A percentile compares a stretch with the other conserved stretches of the same genome.
phyloP scores from a whole-genome alignment of 1,284 basidiomycete species.

The Porodaedalea pini region DNA sequence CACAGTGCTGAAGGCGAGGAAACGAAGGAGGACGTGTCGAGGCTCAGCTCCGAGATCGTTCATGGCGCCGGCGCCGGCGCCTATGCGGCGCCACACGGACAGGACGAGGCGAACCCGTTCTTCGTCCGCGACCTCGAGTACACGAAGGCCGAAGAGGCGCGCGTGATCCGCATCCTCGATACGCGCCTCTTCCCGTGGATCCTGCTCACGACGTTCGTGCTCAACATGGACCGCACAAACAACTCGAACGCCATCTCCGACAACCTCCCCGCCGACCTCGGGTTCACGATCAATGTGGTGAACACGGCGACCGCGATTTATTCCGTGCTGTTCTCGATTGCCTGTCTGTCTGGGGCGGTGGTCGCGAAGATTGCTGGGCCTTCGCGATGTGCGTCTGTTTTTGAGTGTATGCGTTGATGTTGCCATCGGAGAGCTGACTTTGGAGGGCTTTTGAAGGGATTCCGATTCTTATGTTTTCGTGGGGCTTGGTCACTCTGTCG shows the following conservation, averaged over 20 bases:
- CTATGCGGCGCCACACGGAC: no score
- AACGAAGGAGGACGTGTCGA: neutral
- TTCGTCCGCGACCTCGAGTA: constrained; percentile 32
- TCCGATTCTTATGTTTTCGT: constrained; percentile 36
- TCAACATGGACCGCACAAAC: constrained; percentile 42
- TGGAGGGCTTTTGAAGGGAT: constrained; percentile 37
- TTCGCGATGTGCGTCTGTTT: constrained; percentile 30
- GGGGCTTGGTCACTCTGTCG: constrained; percentile 37
- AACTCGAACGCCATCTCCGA: constrained; percentile 39
- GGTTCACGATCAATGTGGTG: constrained; percentile 37
- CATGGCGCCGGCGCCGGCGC: no score
- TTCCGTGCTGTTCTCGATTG: constrained; percentile 33
- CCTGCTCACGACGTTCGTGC: constrained; percentile 38
- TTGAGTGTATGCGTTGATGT: neutral
- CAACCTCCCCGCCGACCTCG: constrained; percentile 35
- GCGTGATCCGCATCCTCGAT: constrained; percentile 35
- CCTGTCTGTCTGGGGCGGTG: constrained; percentile 35
- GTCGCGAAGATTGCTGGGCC: constrained; percentile 37
- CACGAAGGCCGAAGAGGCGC: constrained; percentile 35
- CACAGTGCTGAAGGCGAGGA: neutral
- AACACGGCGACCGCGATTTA: constrained; percentile 37
- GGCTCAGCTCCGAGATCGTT: neutral
- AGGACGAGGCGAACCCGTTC: constrained; percentile 21
- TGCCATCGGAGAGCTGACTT: neutral
- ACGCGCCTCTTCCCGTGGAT: constrained; percentile 35